A percentile compares a stretch with the other conserved stretches of the same genome.
phyloP scores from a whole-genome alignment of 1,284 basidiomycete genomes.

The Gastroboletus turbinatus region DNA sequence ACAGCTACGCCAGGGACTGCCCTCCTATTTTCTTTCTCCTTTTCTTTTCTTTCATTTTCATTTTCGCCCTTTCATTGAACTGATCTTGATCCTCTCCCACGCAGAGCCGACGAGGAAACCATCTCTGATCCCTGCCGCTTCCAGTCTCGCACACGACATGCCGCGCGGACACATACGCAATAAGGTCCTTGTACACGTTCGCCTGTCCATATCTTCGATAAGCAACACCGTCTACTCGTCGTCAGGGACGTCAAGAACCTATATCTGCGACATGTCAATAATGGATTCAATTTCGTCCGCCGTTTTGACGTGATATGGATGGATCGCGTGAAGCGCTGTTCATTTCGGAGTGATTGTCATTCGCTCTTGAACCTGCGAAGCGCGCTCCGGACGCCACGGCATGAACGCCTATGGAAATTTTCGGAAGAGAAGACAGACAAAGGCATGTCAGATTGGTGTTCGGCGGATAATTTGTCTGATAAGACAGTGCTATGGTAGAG shows the following conservation, averaged over 20 bases:
- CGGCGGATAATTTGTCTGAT: constrained; percentile 9
- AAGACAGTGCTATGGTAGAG: constrained; percentile 5
- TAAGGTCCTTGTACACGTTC: constrained; percentile 11
- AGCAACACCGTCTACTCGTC: not conserved
- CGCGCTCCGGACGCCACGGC: constrained; percentile 9
- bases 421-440: constrained; percentile 2
- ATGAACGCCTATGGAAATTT: not conserved
- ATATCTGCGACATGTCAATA: constrained; percentile 3
- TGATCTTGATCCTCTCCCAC: constrained; percentile 3
- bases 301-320: constrained; percentile 9
- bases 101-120: constrained; percentile 2
- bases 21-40: not conserved
- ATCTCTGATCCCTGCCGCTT: constrained; percentile 1
- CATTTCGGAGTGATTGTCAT: constrained; percentile 18
- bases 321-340: constrained; percentile 16
- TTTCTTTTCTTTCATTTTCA: too few relatives aligned
- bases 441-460: constrained; percentile 1
- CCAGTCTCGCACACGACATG: not conserved
- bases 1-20: constrained; percentile 8
- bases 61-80: not conserved
- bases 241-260: constrained; percentile 1
- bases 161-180: constrained; percentile 1
- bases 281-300: constrained; percentile 5
- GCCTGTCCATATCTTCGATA: constrained; percentile 8
- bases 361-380: not conserved